Evolutionary conservation across 75 land plant genomes (phyloP).

Genomic region (Cryptomeria japonica): DNA sequence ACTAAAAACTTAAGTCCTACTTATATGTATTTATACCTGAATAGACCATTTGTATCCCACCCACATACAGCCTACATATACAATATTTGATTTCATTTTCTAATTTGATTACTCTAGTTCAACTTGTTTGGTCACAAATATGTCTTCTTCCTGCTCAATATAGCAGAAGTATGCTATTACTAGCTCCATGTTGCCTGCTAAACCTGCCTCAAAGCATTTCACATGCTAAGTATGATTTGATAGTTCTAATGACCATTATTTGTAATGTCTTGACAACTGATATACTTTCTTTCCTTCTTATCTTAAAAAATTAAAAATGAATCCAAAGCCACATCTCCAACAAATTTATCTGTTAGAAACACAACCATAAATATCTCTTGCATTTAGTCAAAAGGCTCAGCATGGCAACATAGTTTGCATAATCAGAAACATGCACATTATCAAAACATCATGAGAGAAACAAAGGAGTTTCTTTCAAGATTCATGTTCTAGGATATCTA

Average conservation of each 20-base stretch:
- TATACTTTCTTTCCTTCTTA: not conserved
- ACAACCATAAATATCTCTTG: not conserved
- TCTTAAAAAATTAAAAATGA: not conserved
- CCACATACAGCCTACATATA: not conserved
- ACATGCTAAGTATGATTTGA: not conserved
- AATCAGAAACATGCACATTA: not conserved
- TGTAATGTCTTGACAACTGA: not conserved
- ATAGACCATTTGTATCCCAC: not conserved
- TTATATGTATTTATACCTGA: not conserved
- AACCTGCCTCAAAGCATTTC: not conserved
- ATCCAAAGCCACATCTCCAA: not conserved
- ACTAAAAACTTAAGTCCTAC: not conserved
- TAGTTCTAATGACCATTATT: not conserved
- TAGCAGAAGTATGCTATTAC: not conserved
- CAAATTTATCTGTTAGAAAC: not conserved
- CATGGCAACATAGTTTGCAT: not conserved
- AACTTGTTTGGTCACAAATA: not conserved
- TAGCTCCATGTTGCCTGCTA: not conserved
- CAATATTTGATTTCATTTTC: too few species aligned
- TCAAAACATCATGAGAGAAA: not conserved
- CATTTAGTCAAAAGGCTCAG: not conserved
- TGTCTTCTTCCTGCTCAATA: not conserved
- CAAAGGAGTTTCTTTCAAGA: not conserved
- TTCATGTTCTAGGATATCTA: not conserved
- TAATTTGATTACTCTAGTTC: not conserved